A percentile compares a stretch with the other conserved stretches of the same genome.
These are phyloP conservation scores for Serendipita sp. DNA, from an alignment of 768 basidiomycete species.

Conservation along the genomic window DNA sequence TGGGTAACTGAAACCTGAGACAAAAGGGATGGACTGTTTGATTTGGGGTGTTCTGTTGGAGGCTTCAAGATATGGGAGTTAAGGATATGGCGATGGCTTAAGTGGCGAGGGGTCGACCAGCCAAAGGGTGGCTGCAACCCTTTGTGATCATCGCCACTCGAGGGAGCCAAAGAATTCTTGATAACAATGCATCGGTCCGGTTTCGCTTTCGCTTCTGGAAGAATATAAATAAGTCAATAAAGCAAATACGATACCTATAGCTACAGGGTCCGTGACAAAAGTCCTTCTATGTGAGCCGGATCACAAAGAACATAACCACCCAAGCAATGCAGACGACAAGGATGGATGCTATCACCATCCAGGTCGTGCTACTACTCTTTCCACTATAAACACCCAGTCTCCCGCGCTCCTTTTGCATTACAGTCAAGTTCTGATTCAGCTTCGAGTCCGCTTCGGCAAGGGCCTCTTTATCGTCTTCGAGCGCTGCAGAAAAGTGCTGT, in stretches of 20 bases:
- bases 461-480: slow-evolving; percentile 60
- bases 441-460: slow-evolving; percentile 52
- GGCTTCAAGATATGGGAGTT: no score
- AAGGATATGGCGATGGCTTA: no score
- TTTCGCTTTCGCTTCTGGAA: not conserved
- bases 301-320: slow-evolving; percentile 45
- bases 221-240: not conserved
- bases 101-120: no score
- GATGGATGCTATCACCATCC: slow-evolving; percentile 47
- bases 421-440: slow-evolving; percentile 53
- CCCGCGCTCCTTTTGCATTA: slow-evolving; percentile 51
- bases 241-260: not conserved
- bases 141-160: no score
- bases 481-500: slow-evolving; percentile 51
- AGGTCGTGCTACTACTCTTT: slow-evolving; percentile 57
- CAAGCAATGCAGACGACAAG: slow-evolving; percentile 53
- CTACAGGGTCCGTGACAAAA: not conserved
- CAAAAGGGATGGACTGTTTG: no score
- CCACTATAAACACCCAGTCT: slow-evolving; percentile 44
- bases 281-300: slow-evolving; percentile 35
- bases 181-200: no score
- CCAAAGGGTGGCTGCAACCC: no score
- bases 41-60: no score
- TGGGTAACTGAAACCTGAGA: no score
- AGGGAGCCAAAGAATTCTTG: no score